Percentiles rank a stretch among this genome's conserved stretches.
Conservation (phyloP, 164 flowering plant species). For the Berberis vulgaris region DNA sequence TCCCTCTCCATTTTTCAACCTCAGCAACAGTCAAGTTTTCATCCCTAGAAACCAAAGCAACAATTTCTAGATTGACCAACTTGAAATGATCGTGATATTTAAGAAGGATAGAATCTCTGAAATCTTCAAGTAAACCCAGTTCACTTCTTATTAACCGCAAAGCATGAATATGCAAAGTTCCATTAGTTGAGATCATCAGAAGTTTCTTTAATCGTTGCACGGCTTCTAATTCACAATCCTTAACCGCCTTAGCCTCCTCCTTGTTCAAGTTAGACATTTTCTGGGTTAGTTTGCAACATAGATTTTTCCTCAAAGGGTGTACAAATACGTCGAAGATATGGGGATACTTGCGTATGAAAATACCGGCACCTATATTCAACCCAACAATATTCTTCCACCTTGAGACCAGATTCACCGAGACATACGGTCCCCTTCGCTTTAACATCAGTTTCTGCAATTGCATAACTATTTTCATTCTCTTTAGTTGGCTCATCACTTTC, state of each 20-base stretch:
- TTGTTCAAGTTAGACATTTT: constrained; percentile 39
- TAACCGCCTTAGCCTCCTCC: constrained; percentile 44
- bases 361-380: constrained; percentile 35
- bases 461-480: constrained; percentile 41
- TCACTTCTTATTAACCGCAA: constrained; percentile 62
- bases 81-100: constrained; percentile 47
- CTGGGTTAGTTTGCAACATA: constrained; percentile 45
- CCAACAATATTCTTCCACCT: constrained; percentile 60
- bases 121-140: constrained; percentile 72
- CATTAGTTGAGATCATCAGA: constrained; percentile 56
- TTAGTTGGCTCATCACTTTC: constrained; percentile 29
- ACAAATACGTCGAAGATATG: constrained; percentile 63
- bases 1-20: constrained; percentile 82
- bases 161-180: constrained; percentile 60
- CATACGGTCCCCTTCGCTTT: constrained; percentile 43
- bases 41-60: constrained; percentile 48
- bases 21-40: constrained; percentile 43
- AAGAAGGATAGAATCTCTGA: constrained; percentile 47
- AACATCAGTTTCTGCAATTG: constrained; percentile 39
- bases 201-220: constrained; percentile 56
- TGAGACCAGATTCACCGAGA: constrained; percentile 63
- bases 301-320: constrained; percentile 48
- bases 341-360: constrained; percentile 55
- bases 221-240: constrained; percentile 28
- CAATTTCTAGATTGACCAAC: constrained; percentile 51